Percentiles rank a stretch among this genome's conserved stretches.
Evolutionary conservation across 2,329 filamentous ascomycete species (phyloP).

Genomic region (Monosporascus sp.): DNA sequence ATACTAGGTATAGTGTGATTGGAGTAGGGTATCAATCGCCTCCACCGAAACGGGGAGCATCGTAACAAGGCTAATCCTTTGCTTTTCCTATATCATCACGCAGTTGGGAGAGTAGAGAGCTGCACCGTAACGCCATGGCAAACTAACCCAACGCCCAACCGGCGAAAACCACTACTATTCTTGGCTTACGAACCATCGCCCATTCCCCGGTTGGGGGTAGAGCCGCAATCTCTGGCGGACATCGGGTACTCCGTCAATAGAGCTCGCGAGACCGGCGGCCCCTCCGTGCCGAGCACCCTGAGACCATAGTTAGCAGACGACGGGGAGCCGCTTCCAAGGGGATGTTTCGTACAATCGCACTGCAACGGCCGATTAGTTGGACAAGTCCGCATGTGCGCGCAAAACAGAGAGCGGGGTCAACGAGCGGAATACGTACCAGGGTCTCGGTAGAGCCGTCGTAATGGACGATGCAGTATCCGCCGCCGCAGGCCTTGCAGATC

Average conservation of each 20-base stretch:
- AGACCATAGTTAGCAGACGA: constrained; percentile 4
- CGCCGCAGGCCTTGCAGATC: constrained; percentile 66
- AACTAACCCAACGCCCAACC: no score
- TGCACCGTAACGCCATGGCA: no score
- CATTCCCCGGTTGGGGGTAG: no score
- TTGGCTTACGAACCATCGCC: no score
- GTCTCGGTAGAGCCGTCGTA: constrained; percentile 75
- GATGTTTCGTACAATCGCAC: constrained; percentile 42
- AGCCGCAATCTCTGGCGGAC: no score
- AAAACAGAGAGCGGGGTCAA: not conserved
- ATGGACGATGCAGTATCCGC: constrained; percentile 78
- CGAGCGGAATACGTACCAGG: constrained; percentile 35
- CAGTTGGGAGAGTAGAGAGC: no score
- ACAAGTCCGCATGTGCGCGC: not conserved
- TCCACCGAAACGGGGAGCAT: no score
- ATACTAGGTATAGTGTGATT: no score
- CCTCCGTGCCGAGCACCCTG: constrained; percentile 35
- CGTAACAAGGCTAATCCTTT: no score
- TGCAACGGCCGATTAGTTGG: constrained; percentile 26
- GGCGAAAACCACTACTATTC: no score
- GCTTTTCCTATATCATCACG: no score
- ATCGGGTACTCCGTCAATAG: constrained; percentile 11
- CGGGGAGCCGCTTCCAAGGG: not conserved
- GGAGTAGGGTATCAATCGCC: no score
- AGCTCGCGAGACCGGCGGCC: constrained; percentile 24